phyloP scores from a whole-genome alignment of 352 stramenopile genomes.

The Thraustotheca clavata region DNA sequence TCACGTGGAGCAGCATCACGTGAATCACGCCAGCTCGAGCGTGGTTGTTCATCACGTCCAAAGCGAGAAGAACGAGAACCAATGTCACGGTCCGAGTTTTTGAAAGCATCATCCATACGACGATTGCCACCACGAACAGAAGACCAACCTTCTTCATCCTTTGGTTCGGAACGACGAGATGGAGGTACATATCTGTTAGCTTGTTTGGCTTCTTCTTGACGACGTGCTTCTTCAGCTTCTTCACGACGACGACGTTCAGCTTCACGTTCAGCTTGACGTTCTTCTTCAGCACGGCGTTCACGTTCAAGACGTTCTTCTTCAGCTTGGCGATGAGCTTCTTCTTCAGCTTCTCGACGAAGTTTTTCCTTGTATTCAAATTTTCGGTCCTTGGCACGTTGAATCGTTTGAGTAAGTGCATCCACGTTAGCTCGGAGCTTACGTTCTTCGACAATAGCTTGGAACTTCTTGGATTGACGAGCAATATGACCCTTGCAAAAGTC shows the following conservation, averaged over 20 bases:
- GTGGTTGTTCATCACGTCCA: conserved; percentile 20
- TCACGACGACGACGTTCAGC: conserved; percentile 24
- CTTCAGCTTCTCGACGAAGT: conserved; percentile 43
- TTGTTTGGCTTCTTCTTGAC: conserved; percentile 15
- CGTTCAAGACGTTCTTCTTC: conserved; percentile 52
- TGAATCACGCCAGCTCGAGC: too few species aligned
- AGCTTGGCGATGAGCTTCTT: conserved; percentile 55
- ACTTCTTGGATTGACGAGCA: conserved; percentile 66
- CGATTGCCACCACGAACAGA: conserved; percentile 2
- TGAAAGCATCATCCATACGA: conserved; percentile 11
- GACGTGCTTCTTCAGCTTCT: conserved; percentile 35
- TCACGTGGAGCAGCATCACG: conserved; percentile 17
- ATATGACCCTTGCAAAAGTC: conserved; percentile 75
- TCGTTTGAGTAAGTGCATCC: conserved; percentile 49
- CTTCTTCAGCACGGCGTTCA: conserved; percentile 22
- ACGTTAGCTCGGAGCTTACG: conserved; percentile 82
- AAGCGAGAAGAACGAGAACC: conserved; percentile 17
- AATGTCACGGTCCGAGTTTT: conserved; percentile 28
- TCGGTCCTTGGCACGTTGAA: conserved; percentile 52
- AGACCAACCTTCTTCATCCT: conserved; percentile 6
- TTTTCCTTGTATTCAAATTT: conserved; percentile 61
- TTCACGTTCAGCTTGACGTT: conserved; percentile 17
- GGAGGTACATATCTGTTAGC: conserved; percentile 18
- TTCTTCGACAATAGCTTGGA: conserved; percentile 74
- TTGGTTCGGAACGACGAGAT: background rate